These are phyloP conservation scores for Sisymbrium irio DNA, from an alignment of 345 rosid species.

Conservation along the genomic window DNA sequence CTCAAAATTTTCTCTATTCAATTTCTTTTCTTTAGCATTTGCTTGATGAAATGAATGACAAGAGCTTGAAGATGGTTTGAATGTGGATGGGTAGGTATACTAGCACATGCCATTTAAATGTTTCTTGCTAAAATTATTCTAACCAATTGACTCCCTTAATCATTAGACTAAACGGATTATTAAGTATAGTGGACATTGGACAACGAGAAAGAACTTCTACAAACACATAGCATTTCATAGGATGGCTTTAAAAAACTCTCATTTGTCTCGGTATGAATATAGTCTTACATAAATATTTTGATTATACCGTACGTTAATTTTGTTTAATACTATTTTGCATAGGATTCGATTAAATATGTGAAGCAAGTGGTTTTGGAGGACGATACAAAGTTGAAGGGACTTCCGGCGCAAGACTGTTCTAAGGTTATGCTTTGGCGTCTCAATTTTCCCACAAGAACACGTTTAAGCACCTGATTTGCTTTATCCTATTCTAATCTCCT, in stretches of 20 bases:
- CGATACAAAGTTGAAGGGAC: slow-evolving; percentile 72
- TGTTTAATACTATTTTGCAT: neutral
- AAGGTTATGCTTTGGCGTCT: slow-evolving; percentile 89
- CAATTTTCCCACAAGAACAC: slow-evolving; percentile 34
- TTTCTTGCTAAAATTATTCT: slow-evolving; percentile 1
- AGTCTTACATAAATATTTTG: neutral
- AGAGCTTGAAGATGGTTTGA: neutral
- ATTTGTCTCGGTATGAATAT: neutral
- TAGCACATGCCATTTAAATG: neutral
- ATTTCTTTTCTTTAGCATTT: neutral
- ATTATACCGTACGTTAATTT: neutral
- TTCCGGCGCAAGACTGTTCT: slow-evolving; percentile 70
- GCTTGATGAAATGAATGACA: neutral
- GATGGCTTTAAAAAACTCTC: neutral
- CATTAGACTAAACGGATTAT: neutral
- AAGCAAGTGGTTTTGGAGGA: slow-evolving; percentile 79
- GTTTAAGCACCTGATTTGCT: slow-evolving; percentile 28
- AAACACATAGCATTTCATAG: neutral
- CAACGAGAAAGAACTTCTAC: neutral
- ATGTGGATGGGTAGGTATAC: neutral
- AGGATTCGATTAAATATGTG: slow-evolving; percentile 86
- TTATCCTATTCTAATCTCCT: slow-evolving; percentile 15
- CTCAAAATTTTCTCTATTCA: neutral
- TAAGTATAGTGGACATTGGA: neutral
- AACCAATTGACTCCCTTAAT: neutral